Percentiles rank a stretch among this genome's conserved stretches.
These are phyloP conservation scores for Moesziomyces sp. DNA, from an alignment of 1,284 basidiomycete species.

Conservation along the genomic window DNA sequence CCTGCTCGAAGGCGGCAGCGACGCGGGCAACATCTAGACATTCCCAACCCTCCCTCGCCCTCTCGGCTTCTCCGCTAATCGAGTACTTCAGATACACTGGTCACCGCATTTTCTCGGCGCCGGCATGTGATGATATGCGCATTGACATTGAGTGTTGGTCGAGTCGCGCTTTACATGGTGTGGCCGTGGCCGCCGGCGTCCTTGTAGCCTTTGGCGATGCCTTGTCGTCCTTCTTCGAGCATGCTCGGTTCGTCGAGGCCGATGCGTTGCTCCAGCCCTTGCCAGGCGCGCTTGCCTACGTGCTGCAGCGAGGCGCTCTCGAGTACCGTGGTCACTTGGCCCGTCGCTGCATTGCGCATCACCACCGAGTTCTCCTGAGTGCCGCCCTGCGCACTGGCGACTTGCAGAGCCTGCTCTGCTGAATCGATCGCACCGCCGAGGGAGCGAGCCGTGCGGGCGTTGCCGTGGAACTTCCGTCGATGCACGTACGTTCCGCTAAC, in stretches of 20 bases:
- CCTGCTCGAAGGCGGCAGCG: slow-evolving; percentile 73
- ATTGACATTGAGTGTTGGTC: too few species aligned
- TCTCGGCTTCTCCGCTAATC: not conserved
- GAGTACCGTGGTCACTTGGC: slow-evolving; percentile 70
- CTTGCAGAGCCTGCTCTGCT: slow-evolving; percentile 4
- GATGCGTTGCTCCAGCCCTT: slow-evolving; percentile 82
- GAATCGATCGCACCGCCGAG: not conserved
- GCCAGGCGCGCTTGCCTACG: slow-evolving; percentile 78
- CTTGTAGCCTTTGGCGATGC: slow-evolving; percentile 87
- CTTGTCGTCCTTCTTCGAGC: slow-evolving; percentile 87
- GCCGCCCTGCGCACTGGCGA: not conserved
- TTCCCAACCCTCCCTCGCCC: not conserved
- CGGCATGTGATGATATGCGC: too few species aligned
- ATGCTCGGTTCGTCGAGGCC: slow-evolving; percentile 83
- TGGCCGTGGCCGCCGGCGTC: slow-evolving; percentile 60
- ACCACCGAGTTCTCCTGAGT: slow-evolving; percentile 68
- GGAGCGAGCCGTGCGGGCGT: slow-evolving; percentile 44
- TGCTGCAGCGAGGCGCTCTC: slow-evolving; percentile 71
- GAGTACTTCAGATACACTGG: too few species aligned
- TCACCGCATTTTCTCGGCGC: too few species aligned
- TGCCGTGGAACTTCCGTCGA: slow-evolving; percentile 74
- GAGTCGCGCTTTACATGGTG: slow-evolving; percentile 13
- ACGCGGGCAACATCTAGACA: slow-evolving; percentile 19
- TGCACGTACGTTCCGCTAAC: slow-evolving; percentile 87
- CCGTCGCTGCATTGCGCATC: slow-evolving; percentile 75